These are phyloP conservation scores for Trichoderma arundinaceum DNA, from an alignment of 2,329 filamentous ascomycete genomes.

Conservation along the genomic window DNA sequence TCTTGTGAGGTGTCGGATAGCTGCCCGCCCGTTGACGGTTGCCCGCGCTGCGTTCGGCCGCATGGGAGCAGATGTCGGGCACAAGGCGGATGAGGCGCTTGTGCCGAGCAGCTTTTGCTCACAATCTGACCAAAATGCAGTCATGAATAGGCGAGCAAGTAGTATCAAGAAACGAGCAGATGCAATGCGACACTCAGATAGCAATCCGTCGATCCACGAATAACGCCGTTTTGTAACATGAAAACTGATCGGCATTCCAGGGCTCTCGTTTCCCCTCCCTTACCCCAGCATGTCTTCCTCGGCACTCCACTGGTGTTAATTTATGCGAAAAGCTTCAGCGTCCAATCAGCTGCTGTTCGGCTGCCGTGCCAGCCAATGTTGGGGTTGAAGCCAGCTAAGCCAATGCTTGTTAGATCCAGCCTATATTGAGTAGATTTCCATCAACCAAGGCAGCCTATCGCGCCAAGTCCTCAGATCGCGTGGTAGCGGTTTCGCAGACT, in stretches of 20 bases:
- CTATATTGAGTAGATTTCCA: neutral
- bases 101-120: neutral
- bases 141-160: neutral
- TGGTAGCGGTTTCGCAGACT: no score
- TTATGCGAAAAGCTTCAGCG: neutral
- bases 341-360: conserved; percentile 17
- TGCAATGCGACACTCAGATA: conserved; percentile 17
- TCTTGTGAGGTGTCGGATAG: conserved; percentile 1
- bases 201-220: conserved; percentile 4
- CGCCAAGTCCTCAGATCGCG: no score
- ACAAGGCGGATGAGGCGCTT: no score
- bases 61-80: no score
- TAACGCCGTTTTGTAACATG: neutral
- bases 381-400: conserved; percentile 6
- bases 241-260: conserved; percentile 12
- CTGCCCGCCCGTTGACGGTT: no score
- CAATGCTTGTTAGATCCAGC: conserved; percentile 10
- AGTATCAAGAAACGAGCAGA: neutral
- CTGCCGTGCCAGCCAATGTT: neutral
- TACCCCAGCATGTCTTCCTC: conserved; percentile 13
- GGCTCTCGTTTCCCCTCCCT: neutral
- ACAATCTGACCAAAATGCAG: neutral
- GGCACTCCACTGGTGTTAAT: neutral
- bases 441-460: no score
- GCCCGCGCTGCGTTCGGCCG: no score